Percentiles rank a stretch among this genome's conserved stretches.
Evolutionary conservation across 257 asterid species (phyloP).

Genomic region (Ligustrum vulgare): DNA sequence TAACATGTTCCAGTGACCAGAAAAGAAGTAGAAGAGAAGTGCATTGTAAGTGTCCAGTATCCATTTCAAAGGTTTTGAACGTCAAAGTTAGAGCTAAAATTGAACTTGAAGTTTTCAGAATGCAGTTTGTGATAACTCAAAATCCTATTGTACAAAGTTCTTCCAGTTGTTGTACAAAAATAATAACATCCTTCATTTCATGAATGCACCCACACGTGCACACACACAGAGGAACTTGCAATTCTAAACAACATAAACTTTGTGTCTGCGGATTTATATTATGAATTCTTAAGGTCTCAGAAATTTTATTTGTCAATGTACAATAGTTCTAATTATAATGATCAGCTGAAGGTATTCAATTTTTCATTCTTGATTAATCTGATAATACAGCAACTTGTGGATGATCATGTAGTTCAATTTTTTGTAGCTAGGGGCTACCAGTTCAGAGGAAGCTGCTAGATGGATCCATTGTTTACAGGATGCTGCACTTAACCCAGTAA

Average conservation of each 20-base stretch:
- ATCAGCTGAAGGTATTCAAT: constrained; percentile 71
- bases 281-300: too few relatives aligned
- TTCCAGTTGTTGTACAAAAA: too few relatives aligned
- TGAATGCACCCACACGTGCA: too few relatives aligned
- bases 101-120: too few relatives aligned
- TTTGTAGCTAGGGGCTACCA: constrained; percentile 70
- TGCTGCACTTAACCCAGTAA: too few relatives aligned
- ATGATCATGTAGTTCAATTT: constrained; percentile 21
- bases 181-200: too few relatives aligned
- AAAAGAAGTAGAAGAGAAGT: background rate
- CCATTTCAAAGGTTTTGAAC: background rate
- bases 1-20: background rate
- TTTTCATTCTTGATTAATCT: constrained; percentile 9
- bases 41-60: background rate
- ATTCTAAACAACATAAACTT: too few relatives aligned
- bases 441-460: constrained; percentile 83
- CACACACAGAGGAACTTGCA: too few relatives aligned
- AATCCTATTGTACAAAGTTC: too few relatives aligned
- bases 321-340: constrained; percentile 33
- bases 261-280: too few relatives aligned
- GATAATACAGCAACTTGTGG: background rate
- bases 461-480: constrained; percentile 74
- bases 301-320: too few relatives aligned
- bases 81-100: too few relatives aligned
- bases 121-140: background rate